Base-by-base conservation (phyloP, 2,329 filamentous ascomycete species). In the Chaetomiaceae sp. region DNA sequence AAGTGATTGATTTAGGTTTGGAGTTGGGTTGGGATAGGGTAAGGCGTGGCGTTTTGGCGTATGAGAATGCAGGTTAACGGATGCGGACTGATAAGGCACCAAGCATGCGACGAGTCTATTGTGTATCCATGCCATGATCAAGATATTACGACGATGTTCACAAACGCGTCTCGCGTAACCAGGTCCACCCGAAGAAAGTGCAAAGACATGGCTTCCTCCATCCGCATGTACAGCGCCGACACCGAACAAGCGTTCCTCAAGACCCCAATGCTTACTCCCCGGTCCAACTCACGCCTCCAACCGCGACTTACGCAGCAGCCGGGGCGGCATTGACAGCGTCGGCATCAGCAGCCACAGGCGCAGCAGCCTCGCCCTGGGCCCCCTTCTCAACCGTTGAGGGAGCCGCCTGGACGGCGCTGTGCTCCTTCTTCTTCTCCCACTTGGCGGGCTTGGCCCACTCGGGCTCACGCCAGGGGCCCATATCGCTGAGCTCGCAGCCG, bases 401-500 rank as follows among this genome's bases (percentile, higher is more conserved):
- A 20, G 9, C 27, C 27, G 27, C 14, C 27, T 6, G 27, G 8
- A 31, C 9, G 8, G 27, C 27, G 27, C 27, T 9, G 27, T 12
- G 8, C 27, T 65, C 48, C 6, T 65, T 84, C 76, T 84, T 83
- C 59, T 76, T 73, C 71, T 77, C 77, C 77, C 84, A 85, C 76
- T 85, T 84, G 59, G 83, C 74, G 47, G 86, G 79, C 66, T 75
- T 82, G 50, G 80, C 74, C 77, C 80, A 91, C 72, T 87, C 69
- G 25, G 79, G 64, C 58, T 92, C 88, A 63, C 81, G 80, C 94
- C 94, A 99, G 49, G 94, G 94, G 48, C 94, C 94, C 57, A 84
- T 84, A 69, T 99, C 91, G 72, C 89, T 95, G 65, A 95, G 74
- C 70, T 82, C 75, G 73, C 94, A 99, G 58, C 91, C 91, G 55